Base-by-base conservation (phyloP, 176 grass and related monocot species). In the Carex myosuroides region DNA sequence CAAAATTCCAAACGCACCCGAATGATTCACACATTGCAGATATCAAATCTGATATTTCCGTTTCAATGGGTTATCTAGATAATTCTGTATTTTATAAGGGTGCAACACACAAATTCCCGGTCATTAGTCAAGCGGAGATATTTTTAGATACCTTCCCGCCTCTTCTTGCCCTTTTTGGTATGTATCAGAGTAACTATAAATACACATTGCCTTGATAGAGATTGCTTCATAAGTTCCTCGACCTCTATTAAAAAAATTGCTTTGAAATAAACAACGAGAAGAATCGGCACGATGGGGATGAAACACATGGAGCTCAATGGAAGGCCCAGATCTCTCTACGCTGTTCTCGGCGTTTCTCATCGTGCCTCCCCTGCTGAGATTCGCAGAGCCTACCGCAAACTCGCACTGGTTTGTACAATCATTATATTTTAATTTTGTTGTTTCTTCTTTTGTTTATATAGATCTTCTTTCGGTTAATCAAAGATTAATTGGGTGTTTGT, bases 381-480 rank as follows among this genome's bases (percentile, higher is more conserved):
- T 58, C 95, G 95, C 81, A 72, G 84, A 20, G 95, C 92, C 0
- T 94, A 92, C 57, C 95, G 87, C 86, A 93, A 88, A 60, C 92
- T 97, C 4, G 95, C 95, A 68, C 81, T 92, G 94, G 94, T 97
- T 46, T 81, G 90, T 88, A 33, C 14, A 6, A 67, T 35, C 4
- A 37, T 70, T 37, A 20, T 4, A 7, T 70, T 24, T 13, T 60
- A 14, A 53, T 75, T 13, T 62, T 21, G 3, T 1, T 13, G 1
- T 8, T 54, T 29, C 1, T 6, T 32, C 2, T 17, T 8, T 44
- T 21, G 39, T 48, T 48, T 6, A 3, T 1, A 11, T 50, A 50
- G 46, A 50, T 50, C 46, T 71, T 71, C 33, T 14, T 4, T 35
- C 4, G 0, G 0, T 42, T 44, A 32, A 42, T 42, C 3, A 3